Evolutionary conservation across 768 basidiomycete genomes (phyloP).

Genomic region (Rhodotorula paludigena): DNA sequence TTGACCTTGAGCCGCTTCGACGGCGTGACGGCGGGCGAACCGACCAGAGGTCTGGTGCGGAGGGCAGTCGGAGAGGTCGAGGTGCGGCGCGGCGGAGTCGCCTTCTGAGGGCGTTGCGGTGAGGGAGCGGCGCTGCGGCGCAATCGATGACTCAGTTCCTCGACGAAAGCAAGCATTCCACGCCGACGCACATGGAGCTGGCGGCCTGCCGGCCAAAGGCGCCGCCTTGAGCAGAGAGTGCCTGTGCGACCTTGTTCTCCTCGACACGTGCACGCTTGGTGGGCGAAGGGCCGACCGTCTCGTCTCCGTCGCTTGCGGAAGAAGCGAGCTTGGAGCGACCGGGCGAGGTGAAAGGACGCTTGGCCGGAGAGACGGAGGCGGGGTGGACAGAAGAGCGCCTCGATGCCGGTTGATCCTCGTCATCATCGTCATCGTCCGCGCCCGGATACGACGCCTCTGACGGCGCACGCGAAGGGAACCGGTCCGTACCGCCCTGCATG

Average conservation of each 20-base stretch:
- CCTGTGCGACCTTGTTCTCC: not conserved
- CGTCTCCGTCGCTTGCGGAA: no score
- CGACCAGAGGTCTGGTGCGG: no score
- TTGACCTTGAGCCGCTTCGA: constrained; percentile 1
- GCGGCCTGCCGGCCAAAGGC: not conserved
- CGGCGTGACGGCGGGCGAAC: not conserved
- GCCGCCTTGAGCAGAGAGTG: not conserved
- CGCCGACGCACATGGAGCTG: not conserved
- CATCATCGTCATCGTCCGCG: not conserved
- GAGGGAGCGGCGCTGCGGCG: not conserved
- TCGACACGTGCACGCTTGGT: not conserved
- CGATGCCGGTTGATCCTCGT: not conserved
- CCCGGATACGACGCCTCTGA: constrained; percentile 2
- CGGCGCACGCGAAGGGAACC: not conserved
- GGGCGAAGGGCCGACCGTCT: not conserved
- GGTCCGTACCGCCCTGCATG: constrained; percentile 12
- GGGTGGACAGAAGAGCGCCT: not conserved
- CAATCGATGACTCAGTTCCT: not conserved
- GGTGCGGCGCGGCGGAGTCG: not conserved
- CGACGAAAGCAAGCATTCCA: not conserved
- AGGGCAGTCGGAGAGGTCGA: not conserved
- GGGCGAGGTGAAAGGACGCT: not conserved
- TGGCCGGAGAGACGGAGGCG: constrained; percentile 2
- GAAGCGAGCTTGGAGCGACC: not conserved
- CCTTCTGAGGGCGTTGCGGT: not conserved